Conservation (phyloP, 2,329 filamentous ascomycete species). For the Colletotrichum sp. region DNA sequence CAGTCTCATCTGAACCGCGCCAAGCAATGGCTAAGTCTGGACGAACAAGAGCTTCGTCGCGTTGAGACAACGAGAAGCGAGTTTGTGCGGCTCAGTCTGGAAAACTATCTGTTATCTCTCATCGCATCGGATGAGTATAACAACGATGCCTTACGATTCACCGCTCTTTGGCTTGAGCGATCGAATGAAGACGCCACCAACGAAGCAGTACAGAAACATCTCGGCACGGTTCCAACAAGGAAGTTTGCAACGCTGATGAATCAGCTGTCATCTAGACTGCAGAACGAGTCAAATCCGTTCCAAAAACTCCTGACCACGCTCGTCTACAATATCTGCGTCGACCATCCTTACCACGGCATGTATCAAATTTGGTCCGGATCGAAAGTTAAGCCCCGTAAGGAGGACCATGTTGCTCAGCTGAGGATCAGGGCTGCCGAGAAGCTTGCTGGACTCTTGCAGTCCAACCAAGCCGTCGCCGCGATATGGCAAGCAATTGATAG, state of each 20-base stretch:
- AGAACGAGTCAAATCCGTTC: constrained; percentile 73
- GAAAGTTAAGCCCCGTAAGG: constrained; percentile 69
- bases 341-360: constrained; percentile 97
- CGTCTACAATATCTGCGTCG: constrained; percentile 82
- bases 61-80: constrained; percentile 78
- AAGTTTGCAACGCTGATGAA: constrained; percentile 96
- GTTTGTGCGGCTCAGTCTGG: constrained; percentile 86
- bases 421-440: constrained; percentile 75
- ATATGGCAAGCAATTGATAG: constrained; percentile 77
- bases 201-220: constrained; percentile 71
- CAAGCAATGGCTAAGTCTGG: constrained; percentile 88
- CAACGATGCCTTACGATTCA: constrained; percentile 89
- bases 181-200: constrained; percentile 80
- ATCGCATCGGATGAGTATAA: constrained; percentile 87
- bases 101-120: constrained; percentile 90
- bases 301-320: constrained; percentile 77
- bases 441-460: constrained; percentile 67
- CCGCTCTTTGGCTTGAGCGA: constrained; percentile 91
- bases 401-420: constrained; percentile 76
- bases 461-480: constrained; percentile 50
- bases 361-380: constrained; percentile 92
- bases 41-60: constrained; percentile 83
- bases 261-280: constrained; percentile 90
- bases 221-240: constrained; percentile 79
- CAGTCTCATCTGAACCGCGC: constrained; percentile 71